These are phyloP conservation scores for Corymbia maculata DNA, from an alignment of 345 rosid genomes.

Conservation along the genomic window DNA sequence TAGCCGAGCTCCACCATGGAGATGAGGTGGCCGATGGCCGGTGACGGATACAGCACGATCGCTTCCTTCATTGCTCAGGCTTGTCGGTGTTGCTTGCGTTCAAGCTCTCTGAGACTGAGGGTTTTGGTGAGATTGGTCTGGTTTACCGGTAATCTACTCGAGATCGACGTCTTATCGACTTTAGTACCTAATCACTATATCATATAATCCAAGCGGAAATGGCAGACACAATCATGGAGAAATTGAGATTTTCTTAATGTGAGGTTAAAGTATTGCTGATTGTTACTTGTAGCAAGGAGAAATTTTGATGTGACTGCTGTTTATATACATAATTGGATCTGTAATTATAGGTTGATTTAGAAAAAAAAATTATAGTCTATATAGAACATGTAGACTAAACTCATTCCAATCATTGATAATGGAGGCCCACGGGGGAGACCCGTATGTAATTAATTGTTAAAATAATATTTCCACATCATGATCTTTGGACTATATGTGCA, in stretches of 20 bases:
- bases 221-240: not conserved
- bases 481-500: not conserved
- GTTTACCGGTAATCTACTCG: not conserved
- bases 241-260: not conserved
- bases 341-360: too few species aligned
- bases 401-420: not conserved
- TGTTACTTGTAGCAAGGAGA: too few species aligned
- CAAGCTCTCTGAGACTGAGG: not conserved
- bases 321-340: too few species aligned
- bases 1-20: conserved; percentile 71
- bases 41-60: conserved; percentile 47
- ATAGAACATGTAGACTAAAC: not conserved
- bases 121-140: not conserved
- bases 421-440: not conserved
- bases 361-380: too few species aligned
- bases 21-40: conserved; percentile 55
- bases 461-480: not conserved
- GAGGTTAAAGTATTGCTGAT: not conserved
- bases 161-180: too few species aligned
- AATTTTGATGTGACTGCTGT: too few species aligned
- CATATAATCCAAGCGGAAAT: not conserved
- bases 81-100: not conserved
- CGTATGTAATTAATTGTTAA: not conserved
- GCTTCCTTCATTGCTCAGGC: conserved; percentile 17
- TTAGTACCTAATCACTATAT: too few species aligned